Percentiles rank a stretch among this genome's conserved stretches.
phyloP scores from a whole-genome alignment of 805 yeast genomes.

The Pichia membranifaciens region DNA sequence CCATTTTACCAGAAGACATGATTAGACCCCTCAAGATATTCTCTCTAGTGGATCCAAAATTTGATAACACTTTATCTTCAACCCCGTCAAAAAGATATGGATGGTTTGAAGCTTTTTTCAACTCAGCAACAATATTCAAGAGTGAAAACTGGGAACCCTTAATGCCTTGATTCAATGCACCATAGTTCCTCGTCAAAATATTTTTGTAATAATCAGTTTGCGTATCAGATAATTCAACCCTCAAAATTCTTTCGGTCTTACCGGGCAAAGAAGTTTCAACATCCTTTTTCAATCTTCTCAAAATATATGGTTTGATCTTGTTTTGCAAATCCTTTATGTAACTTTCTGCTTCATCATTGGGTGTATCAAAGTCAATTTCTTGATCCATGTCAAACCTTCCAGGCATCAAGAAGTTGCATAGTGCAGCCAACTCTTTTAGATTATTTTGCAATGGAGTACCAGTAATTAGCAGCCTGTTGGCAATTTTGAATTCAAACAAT shows the following conservation, averaged over 20 bases:
- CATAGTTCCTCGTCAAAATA: slow-evolving; percentile 84
- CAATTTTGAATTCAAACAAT: slow-evolving; percentile 70
- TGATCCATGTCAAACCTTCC: slow-evolving; percentile 86
- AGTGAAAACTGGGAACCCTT: slow-evolving; percentile 78
- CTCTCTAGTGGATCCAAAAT: slow-evolving; percentile 66
- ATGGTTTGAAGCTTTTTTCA: slow-evolving; percentile 95
- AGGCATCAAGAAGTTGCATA: slow-evolving; percentile 93
- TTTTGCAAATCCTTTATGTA: slow-evolving; percentile 82
- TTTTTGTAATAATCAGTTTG: slow-evolving; percentile 95
- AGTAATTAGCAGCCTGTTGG: slow-evolving; percentile 83
- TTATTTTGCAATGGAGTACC: slow-evolving; percentile 98
- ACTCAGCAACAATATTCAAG: slow-evolving; percentile 88
- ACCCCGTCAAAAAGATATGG: slow-evolving; percentile 94
- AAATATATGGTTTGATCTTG: slow-evolving; percentile 83
- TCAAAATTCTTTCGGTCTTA: slow-evolving; percentile 87
- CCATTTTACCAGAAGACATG: slow-evolving; percentile 99
- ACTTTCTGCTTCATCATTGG: slow-evolving; percentile 78
- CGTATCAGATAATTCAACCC: slow-evolving; percentile 91
- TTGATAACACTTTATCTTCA: slow-evolving; percentile 71
- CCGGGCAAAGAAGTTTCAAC: slow-evolving; percentile 96
- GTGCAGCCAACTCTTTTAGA: slow-evolving; percentile 89
- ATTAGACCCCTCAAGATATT: slow-evolving; percentile 82
- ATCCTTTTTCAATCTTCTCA: slow-evolving; percentile 91
- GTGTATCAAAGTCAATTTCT: slow-evolving; percentile 91
- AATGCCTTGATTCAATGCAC: slow-evolving; percentile 83